Base-by-base conservation (phyloP, 2,329 filamentous ascomycete species). In the Escovopsis sp. region DNA sequence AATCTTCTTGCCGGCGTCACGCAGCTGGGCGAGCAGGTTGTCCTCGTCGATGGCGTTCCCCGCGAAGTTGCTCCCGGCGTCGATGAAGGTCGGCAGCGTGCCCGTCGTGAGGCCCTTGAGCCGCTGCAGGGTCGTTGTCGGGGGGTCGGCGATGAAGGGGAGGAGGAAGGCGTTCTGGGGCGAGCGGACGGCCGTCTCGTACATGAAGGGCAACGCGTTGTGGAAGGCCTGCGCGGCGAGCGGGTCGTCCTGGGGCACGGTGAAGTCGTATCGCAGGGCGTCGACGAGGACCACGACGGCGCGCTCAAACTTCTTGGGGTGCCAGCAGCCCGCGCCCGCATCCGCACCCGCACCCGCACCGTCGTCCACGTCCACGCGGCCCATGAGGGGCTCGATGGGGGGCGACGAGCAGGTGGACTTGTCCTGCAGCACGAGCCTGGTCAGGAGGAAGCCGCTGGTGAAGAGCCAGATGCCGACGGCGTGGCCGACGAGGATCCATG, bases 11-110 rank as follows among this genome's bases (percentile, higher is more conserved):
- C 74, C 55, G 63, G 77, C 62, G 65, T 81, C 56, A 60, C 69
- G 57, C 66, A 83, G 58, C 61, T 94, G 61, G 71, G 79, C 64
- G 64, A 83, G 54, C 63, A 80, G 50, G 65, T 93, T 68, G 58
- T 98, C 91, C 66, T 98, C 91, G 43, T 95, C 88, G 51, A 98
- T 95, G 6, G 85, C 85, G 3, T 84, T 94, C 2, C 91, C 91
- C 0, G 86, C 87, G 60, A 98, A 98, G 61, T 89, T 98, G 48
- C 85, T 94, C 0, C 91, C 91, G 10, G 85, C 76, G 57, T 98
- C 91, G 41, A 96, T 74, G 56, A 98, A 95, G 0, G 89, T 95
- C 2, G 91, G 91, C 41, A 98, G 64, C 2, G 91, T 96, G 4
- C 91, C 91, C 0, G 91, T 98, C 14, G 88, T 98, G 49, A 98